Percentiles rank a stretch among this genome's conserved stretches.
phyloP scores from a whole-genome alignment of 78 protist genomes.

The Monocercomonoides exilis region DNA sequence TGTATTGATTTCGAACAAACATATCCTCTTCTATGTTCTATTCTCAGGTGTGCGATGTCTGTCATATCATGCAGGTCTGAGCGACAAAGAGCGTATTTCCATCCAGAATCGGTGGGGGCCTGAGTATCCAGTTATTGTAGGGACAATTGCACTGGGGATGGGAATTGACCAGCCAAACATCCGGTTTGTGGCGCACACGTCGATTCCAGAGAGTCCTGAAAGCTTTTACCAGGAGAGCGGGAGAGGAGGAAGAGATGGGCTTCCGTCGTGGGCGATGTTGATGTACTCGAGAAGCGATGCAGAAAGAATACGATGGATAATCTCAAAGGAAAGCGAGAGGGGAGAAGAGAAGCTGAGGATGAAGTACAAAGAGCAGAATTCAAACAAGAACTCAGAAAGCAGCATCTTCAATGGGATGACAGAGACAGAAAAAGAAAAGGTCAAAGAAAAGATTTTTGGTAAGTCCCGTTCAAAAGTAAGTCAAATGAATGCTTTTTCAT shows the following conservation, averaged over 20 bases:
- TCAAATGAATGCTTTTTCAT: too few species aligned
- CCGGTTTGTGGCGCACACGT: conserved; percentile 1
- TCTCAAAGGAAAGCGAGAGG: not conserved
- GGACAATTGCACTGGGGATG: conserved; percentile 43
- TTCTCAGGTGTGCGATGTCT: not conserved
- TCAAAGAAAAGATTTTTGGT: not conserved
- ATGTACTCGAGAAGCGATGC: not conserved
- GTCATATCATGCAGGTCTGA: not conserved
- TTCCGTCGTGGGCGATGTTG: not conserved
- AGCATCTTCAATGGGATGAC: too few species aligned
- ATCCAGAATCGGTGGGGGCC: not conserved
- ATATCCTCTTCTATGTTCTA: not conserved
- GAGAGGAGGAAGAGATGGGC: conserved; percentile 36
- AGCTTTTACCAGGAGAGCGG: conserved; percentile 32
- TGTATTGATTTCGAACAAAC: not conserved
- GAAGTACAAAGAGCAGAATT: not conserved
- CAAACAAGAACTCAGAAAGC: too few species aligned
- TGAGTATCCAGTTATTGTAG: conserved; percentile 18
- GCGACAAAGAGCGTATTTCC: not conserved
- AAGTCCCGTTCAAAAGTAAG: too few species aligned
- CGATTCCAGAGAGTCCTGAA: not conserved
- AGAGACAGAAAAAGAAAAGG: too few species aligned
- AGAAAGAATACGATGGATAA: not conserved
- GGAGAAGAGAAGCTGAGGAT: not conserved
- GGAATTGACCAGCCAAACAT: conserved; percentile 28